These are phyloP conservation scores for Anthostomella pinea DNA, from an alignment of 2,329 filamentous ascomycete species.

Conservation along the genomic window DNA sequence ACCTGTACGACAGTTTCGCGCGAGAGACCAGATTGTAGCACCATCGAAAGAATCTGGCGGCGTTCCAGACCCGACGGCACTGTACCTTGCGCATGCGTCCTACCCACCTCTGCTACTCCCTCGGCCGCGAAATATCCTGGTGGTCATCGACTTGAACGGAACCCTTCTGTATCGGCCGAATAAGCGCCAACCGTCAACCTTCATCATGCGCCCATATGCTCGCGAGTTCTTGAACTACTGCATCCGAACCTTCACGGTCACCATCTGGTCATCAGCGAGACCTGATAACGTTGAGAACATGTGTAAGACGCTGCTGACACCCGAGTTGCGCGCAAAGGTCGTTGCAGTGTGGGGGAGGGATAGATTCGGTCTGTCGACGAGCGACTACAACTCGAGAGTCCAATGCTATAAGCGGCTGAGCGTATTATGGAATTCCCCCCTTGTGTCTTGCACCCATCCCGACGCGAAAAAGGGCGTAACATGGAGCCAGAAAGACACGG, in stretches of 20 bases:
- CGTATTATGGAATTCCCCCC: slow-evolving; percentile 62
- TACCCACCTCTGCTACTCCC: slow-evolving; percentile 39
- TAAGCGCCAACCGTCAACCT: slow-evolving; percentile 46
- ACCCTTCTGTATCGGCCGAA: slow-evolving; percentile 75
- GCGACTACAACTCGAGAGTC: slow-evolving; percentile 67
- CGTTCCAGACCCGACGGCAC: slow-evolving; percentile 56
- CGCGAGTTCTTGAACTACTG: slow-evolving; percentile 69
- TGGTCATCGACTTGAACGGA: slow-evolving; percentile 92
- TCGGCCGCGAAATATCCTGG: slow-evolving; percentile 62
- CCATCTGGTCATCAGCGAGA: slow-evolving; percentile 87
- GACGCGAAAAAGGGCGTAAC: slow-evolving; percentile 33
- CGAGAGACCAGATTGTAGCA: slow-evolving; percentile 8
- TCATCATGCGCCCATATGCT: slow-evolving; percentile 67
- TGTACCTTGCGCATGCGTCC: slow-evolving; percentile 59
- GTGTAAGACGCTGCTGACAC: slow-evolving; percentile 61
- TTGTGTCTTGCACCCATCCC: slow-evolving; percentile 45
- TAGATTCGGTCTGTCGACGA: slow-evolving; percentile 61
- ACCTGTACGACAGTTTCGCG: neutral
- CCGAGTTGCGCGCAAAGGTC: slow-evolving; percentile 51
- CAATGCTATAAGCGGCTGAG: slow-evolving; percentile 88
- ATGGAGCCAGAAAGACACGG: slow-evolving; percentile 84
- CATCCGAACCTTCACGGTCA: slow-evolving; percentile 71
- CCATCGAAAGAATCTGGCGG: slow-evolving; percentile 46
- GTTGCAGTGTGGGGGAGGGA: slow-evolving; percentile 77
- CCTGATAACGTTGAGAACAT: slow-evolving; percentile 69